These are phyloP conservation scores for button mushroom (Agaricus bisporus) DNA, from an alignment of 768 basidiomycete species.

Conservation along the genomic window DNA sequence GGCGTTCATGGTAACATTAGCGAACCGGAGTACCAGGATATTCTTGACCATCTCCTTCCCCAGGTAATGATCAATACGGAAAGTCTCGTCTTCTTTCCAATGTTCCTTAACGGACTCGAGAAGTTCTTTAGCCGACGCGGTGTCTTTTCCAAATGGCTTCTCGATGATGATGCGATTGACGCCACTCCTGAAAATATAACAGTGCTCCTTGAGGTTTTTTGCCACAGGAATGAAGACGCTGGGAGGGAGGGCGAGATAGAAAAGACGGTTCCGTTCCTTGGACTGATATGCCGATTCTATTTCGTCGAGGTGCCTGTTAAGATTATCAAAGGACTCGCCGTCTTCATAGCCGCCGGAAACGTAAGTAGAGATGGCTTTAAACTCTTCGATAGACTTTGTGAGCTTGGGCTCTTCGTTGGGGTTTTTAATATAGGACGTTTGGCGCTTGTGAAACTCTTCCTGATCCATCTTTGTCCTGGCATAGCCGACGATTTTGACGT, in stretches of 20 bases:
- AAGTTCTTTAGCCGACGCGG: conserved; percentile 75
- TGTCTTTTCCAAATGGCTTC: conserved; percentile 97
- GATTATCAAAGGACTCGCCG: conserved; percentile 64
- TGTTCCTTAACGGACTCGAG: conserved; percentile 74
- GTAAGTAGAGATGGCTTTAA: conserved; percentile 79
- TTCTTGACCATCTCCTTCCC: conserved; percentile 99
- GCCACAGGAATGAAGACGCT: conserved; percentile 91
- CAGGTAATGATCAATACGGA: conserved; percentile 98
- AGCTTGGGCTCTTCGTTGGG: conserved; percentile 54
- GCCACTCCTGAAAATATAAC: conserved; percentile 63
- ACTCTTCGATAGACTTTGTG: conserved; percentile 65
- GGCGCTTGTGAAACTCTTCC: conserved; percentile 79
- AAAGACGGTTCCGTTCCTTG: conserved; percentile 73
- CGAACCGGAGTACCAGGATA: conserved; percentile 90
- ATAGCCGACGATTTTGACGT: conserved; percentile 90
- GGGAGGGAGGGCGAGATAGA: conserved; percentile 98
- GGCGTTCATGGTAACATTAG: conserved; percentile 84
- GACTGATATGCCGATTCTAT: conserved; percentile 69
- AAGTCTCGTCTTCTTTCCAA: conserved; percentile 97
- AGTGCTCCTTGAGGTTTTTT: conserved; percentile 73
- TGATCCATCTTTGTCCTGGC: conserved; percentile 93
- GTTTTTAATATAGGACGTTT: conserved; percentile 81
- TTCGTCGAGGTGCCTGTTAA: conserved; percentile 70
- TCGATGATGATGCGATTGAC: conserved; percentile 93
- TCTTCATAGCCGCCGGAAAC: conserved; percentile 88